These are phyloP conservation scores for Rhododendron mucronatum DNA, from an alignment of 148 eudicot species.

Conservation along the genomic window DNA sequence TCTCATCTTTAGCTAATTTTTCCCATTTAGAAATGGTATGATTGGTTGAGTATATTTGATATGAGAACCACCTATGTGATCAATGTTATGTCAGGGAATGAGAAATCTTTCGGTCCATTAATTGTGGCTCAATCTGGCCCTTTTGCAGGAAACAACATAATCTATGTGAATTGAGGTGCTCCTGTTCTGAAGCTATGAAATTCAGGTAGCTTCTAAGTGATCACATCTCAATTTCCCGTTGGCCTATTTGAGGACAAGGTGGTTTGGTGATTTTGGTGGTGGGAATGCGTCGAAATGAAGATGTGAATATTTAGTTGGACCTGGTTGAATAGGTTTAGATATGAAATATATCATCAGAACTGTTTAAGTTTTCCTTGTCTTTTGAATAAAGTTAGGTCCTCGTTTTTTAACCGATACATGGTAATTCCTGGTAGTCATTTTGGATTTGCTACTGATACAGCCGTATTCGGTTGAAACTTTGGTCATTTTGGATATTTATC, in stretches of 20 bases:
- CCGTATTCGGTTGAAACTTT: not conserved
- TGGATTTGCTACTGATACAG: not conserved
- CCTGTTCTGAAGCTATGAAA: not conserved
- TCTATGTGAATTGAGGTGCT: not conserved
- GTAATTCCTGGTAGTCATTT: not conserved
- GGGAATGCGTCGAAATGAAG: slow-evolving; percentile 14
- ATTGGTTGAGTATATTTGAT: not conserved
- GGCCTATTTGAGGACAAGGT: not conserved
- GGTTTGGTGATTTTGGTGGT: slow-evolving; percentile 1
- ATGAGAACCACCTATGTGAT: not conserved
- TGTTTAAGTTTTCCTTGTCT: not conserved
- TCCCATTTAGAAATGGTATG: not conserved
- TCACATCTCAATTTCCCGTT: not conserved
- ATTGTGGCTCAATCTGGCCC: not conserved
- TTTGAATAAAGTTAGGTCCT: not conserved
- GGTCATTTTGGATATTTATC: not conserved
- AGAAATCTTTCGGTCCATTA: not conserved
- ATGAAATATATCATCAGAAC: not conserved
- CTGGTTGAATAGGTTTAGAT: not conserved
- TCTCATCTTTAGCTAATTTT: not conserved
- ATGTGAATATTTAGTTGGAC: slow-evolving; percentile 8
- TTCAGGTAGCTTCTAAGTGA: not conserved
- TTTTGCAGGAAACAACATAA: slow-evolving; percentile 13
- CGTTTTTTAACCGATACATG: not conserved
- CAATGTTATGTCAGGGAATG: not conserved